phyloP scores from a whole-genome alignment of 768 basidiomycete species.

The Pulveroboletus sp. region DNA sequence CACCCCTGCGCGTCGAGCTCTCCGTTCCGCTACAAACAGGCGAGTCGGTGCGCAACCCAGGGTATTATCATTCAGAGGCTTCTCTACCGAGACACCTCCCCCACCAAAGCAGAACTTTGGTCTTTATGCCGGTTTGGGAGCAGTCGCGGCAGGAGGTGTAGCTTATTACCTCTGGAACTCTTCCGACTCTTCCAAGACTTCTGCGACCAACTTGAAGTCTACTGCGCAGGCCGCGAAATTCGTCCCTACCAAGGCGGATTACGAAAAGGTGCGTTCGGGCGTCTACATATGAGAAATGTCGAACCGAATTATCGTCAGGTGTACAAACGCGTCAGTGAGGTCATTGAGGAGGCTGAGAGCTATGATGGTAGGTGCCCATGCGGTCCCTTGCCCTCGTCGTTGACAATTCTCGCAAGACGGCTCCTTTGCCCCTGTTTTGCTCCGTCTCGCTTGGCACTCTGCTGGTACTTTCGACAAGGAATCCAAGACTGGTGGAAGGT shows the following conservation, averaged over 20 bases:
- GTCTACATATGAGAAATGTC: not conserved
- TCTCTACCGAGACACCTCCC: conserved; percentile 51
- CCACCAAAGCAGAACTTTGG: conserved; percentile 52
- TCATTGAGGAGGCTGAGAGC: conserved; percentile 61
- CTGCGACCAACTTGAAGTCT: conserved; percentile 59
- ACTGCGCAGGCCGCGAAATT: conserved; percentile 66
- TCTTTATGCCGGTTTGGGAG: conserved; percentile 61
- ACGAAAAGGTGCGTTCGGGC: conserved; percentile 67
- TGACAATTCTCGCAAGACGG: conserved; percentile 53
- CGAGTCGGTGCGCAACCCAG: conserved; percentile 34
- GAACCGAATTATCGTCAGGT: conserved; percentile 46
- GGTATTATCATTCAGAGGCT: conserved; percentile 49
- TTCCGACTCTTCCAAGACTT: conserved; percentile 45
- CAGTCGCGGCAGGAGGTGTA: conserved; percentile 56
- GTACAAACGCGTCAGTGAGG: conserved; percentile 84
- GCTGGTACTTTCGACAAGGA: conserved; percentile 91
- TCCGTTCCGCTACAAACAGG: conserved; percentile 27
- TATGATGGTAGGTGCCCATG: conserved; percentile 71
- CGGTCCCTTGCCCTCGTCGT: not conserved
- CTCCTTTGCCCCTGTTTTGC: conserved; percentile 81
- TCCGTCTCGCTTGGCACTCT: conserved; percentile 94
- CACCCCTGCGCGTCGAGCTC: conserved; percentile 46
- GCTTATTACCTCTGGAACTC: conserved; percentile 61
- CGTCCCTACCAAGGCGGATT: conserved; percentile 78
- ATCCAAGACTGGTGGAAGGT: conserved; percentile 78